Evolutionary conservation across 345 rosid genomes (phyloP).

Genomic region (Gossypium longicalyx): DNA sequence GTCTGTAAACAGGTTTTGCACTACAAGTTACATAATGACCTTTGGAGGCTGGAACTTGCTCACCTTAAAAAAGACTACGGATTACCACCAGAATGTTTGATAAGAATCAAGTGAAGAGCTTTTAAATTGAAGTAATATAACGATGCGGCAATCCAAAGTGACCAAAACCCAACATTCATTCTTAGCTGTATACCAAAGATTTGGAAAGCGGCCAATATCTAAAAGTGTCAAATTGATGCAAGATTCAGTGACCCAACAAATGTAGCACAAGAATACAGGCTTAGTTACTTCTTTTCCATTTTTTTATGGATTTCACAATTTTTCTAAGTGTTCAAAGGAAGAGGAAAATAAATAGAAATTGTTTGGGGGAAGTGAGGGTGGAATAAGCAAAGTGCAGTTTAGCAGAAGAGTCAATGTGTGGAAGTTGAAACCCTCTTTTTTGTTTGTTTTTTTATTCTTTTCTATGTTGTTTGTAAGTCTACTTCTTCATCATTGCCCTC

Average conservation of each 20-base stretch:
- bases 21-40: constrained; percentile 81
- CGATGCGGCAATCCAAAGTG: background rate
- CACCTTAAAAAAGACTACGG: constrained; percentile 53
- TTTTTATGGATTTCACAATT: background rate
- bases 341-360: background rate
- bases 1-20: constrained; percentile 44
- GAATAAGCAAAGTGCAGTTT: background rate
- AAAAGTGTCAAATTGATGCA: background rate
- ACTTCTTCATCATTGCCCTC: background rate
- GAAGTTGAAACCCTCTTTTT: constrained; percentile 1
- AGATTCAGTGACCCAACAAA: background rate
- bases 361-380: background rate
- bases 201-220: background rate
- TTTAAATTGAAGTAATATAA: background rate
- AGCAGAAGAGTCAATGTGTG: background rate
- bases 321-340: background rate
- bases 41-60: constrained; percentile 60
- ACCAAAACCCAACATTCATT: background rate
- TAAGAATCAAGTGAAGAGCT: constrained; percentile 25
- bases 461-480: background rate
- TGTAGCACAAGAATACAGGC: background rate
- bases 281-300: background rate
- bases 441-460: background rate
- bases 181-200: background rate
- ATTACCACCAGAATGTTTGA: constrained; percentile 66